phyloP scores from a whole-genome alignment of 1,139 yeast species.

The Scheffersomyces segobiensis region DNA sequence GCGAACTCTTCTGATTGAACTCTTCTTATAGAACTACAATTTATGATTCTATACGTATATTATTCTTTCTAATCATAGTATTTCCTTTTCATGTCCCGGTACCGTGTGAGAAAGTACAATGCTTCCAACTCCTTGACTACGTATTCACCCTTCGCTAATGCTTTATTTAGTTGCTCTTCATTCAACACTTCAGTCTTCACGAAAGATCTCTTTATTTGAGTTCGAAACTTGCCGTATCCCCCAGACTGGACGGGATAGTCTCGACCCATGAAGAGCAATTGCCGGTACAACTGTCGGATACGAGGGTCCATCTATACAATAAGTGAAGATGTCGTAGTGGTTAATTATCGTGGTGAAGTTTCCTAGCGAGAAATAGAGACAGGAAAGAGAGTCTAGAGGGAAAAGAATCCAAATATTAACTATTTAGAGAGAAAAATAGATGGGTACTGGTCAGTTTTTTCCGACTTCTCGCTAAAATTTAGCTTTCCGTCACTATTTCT shows the following conservation, averaged over 20 bases:
- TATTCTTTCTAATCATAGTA: slow-evolving; percentile 16
- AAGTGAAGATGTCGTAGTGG: not conserved
- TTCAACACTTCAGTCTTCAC: slow-evolving; percentile 14
- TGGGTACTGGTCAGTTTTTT: not conserved
- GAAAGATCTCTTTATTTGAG: slow-evolving; percentile 20
- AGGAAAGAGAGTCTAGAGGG: not conserved
- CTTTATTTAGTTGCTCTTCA: slow-evolving; percentile 21
- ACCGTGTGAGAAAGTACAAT: slow-evolving; percentile 30
- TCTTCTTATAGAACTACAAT: too few relatives aligned
- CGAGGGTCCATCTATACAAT: slow-evolving; percentile 29
- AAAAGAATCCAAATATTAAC: not conserved
- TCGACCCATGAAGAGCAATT: slow-evolving; percentile 34
- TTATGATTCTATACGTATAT: not conserved
- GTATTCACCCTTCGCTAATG: slow-evolving; percentile 32
- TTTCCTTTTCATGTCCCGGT: slow-evolving; percentile 34
- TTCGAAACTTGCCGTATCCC: slow-evolving; percentile 26
- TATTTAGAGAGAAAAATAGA: not conserved
- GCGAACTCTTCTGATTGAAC: not conserved
- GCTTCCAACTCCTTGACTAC: slow-evolving; percentile 35
- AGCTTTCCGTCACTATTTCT: too few relatives aligned
- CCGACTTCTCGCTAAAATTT: not conserved
- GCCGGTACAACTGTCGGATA: slow-evolving; percentile 31
- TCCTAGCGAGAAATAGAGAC: not conserved
- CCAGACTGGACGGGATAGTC: slow-evolving; percentile 37
- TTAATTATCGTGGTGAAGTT: not conserved